Conservation (phyloP, 1,139 yeast species). For the Sugiyamaella sp. region DNA sequence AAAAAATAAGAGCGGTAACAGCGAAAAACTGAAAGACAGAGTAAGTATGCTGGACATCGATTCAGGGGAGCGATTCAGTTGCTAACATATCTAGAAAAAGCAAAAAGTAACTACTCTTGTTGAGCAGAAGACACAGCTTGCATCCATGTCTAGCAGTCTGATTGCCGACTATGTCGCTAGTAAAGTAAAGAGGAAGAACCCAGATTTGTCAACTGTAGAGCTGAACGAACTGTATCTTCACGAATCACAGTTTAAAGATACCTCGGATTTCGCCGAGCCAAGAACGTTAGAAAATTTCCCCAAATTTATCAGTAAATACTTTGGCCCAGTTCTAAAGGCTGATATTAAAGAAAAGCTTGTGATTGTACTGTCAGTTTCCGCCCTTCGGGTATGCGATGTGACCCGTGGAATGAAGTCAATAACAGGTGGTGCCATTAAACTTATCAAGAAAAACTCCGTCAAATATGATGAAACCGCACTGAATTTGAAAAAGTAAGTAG, state of each 20-base stretch:
- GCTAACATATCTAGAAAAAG: conserved; percentile 55
- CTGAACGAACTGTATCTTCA: conserved; percentile 58
- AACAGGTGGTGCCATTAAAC: conserved; percentile 55
- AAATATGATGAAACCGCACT: conserved; percentile 59
- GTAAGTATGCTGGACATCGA: background rate
- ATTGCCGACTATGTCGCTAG: conserved; percentile 63
- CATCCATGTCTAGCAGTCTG: conserved; percentile 55
- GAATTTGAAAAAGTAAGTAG: conserved; percentile 43
- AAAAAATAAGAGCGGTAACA: conserved; percentile 30
- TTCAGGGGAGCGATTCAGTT: conserved; percentile 20
- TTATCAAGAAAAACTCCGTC: conserved; percentile 68
- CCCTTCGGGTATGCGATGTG: conserved; percentile 70
- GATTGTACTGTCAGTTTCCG: conserved; percentile 67
- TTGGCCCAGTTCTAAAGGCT: conserved; percentile 15
- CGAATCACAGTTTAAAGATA: conserved; percentile 54
- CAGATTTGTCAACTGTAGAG: conserved; percentile 65
- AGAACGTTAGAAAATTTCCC: conserved; percentile 54
- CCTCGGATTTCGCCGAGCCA: conserved; percentile 51
- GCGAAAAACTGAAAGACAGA: conserved; percentile 25
- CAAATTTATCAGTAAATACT: conserved; percentile 45
- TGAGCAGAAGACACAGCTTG: conserved; percentile 53
- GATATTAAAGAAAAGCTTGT: conserved; percentile 43
- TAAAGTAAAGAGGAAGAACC: conserved; percentile 53
- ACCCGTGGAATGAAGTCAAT: conserved; percentile 52
- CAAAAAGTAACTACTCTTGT: conserved; percentile 62